phyloP scores from a whole-genome alignment of 2,329 filamentous ascomycete genomes.

The Dactylellina haptotyla region DNA sequence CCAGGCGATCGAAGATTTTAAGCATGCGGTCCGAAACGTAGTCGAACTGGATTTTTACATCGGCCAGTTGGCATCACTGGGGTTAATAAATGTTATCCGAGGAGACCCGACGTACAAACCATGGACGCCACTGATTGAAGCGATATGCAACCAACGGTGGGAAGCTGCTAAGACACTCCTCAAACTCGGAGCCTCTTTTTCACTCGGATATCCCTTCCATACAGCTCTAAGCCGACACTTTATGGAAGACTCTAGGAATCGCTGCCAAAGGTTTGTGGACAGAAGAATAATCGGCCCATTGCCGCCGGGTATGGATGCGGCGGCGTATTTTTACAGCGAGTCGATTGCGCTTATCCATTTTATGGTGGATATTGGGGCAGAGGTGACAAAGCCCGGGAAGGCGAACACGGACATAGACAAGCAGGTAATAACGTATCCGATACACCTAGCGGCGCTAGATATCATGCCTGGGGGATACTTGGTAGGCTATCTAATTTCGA shows the following conservation, averaged over 20 bases:
- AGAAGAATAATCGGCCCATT: background rate
- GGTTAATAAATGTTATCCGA: constrained; percentile 31
- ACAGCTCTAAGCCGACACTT: constrained; percentile 21
- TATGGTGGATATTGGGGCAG: constrained; percentile 9
- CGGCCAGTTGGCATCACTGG: constrained; percentile 16
- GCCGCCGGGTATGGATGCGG: background rate
- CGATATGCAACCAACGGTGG: constrained; percentile 29
- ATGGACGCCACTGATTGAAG: constrained; percentile 30
- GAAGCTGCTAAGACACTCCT: constrained; percentile 23
- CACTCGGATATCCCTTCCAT: constrained; percentile 27
- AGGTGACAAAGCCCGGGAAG: background rate
- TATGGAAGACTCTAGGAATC: constrained; percentile 9
- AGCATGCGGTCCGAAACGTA: constrained; percentile 5
- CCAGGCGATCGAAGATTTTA: constrained; percentile 7
- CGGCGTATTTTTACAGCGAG: constrained; percentile 9
- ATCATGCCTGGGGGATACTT: background rate
- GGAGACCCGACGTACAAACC: constrained; percentile 29
- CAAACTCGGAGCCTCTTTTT: constrained; percentile 26
- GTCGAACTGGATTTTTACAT: constrained; percentile 16
- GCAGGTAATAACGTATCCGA: constrained; percentile 19
- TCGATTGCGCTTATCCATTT: background rate
- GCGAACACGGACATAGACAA: constrained; percentile 18
- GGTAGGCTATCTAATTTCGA: background rate
- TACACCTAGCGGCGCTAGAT: constrained; percentile 38
- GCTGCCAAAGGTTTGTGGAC: background rate